Evolutionary conservation across 176 grass and related monocot genomes (phyloP).

Genomic region (Puccinellia tenuiflora): DNA sequence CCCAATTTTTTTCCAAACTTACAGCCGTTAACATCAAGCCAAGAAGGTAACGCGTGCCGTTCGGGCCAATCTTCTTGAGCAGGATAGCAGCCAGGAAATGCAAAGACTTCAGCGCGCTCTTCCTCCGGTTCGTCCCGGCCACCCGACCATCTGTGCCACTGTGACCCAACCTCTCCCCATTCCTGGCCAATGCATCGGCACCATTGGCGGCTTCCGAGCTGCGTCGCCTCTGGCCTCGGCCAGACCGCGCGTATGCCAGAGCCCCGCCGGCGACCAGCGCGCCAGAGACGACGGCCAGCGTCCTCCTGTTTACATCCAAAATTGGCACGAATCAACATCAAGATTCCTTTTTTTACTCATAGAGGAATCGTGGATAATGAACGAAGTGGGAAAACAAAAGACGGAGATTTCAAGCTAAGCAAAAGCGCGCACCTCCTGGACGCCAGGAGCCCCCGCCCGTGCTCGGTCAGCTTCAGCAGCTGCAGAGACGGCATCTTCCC

Average conservation of each 20-base stretch:
- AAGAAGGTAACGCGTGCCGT: slow-evolving; percentile 61
- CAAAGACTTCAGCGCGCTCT: slow-evolving; percentile 60
- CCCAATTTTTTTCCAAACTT: slow-evolving; percentile 16
- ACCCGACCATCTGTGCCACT: slow-evolving; percentile 28
- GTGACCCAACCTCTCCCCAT: slow-evolving; percentile 31
- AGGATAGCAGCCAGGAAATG: slow-evolving; percentile 84
- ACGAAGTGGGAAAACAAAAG: not conserved
- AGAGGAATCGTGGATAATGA: not conserved
- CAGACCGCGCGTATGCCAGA: slow-evolving; percentile 62
- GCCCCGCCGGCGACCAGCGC: slow-evolving; percentile 79
- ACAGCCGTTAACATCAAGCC: slow-evolving; percentile 59
- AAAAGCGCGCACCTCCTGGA: slow-evolving; percentile 54
- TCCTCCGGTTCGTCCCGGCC: slow-evolving; percentile 30
- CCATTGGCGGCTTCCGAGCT: not conserved
- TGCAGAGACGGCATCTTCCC: slow-evolving; percentile 77
- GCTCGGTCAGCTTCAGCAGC: slow-evolving; percentile 74
- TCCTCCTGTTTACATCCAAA: slow-evolving; percentile 41
- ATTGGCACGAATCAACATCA: not conserved
- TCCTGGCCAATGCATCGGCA: slow-evolving; percentile 7
- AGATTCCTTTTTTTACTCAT: not conserved
- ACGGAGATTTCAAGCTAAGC: not conserved
- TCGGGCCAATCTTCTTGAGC: slow-evolving; percentile 70
- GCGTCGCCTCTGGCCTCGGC: slow-evolving; percentile 33
- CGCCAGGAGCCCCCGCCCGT: slow-evolving; percentile 56
- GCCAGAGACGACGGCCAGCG: slow-evolving; percentile 68